Base-by-base conservation (phyloP, 805 yeast genomes). In the Ogataea methanolica region DNA sequence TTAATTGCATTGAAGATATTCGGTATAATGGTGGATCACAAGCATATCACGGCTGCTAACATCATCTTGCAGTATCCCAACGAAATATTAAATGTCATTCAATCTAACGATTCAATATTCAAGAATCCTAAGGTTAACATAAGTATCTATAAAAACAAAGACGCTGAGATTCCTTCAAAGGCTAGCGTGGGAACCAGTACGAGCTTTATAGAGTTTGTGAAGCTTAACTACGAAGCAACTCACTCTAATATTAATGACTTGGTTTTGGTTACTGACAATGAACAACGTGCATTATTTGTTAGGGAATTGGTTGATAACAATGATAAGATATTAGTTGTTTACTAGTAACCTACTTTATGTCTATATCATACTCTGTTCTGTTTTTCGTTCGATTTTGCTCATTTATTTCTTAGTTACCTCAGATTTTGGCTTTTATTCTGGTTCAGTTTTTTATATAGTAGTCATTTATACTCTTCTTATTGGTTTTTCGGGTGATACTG, bases 281-380 rank as follows among this genome's bases (percentile, higher is more conserved):
- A 51, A 15, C 29, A 46, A 6, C 44, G 49, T 23, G 49, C 36
- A 12, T 26, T 40, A 3, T 43, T 60, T 17, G 52, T 57, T 15
- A 39, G 52, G 29, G 46, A 51, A 19, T 45, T 62, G 33, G 53
- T 60, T 16, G 48, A 37, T 2, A 36, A 43, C 33, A 55, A 62
- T 35, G 56, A 57, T 42, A 63, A 63, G 48, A 52, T 63, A 19
- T 33, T 63, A 40, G 47, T 61, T 26, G 52, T 63, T 15, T 55
- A 53, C 42, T 61, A 44, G 48, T 37, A 11, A 19, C 6, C 12
- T 16, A 17, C 2, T 16, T 11, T 40, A 29, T 16, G 15, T 12
- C 4, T 33, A 14, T 39, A 6, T n/a, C 31, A 15, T 35, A 17
- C 23, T 17, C 8, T 22, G 35, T 22, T n/a, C 19, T 22, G n/a